These are phyloP conservation scores for Populus davidiana DNA, from an alignment of 345 rosid species.

Conservation along the genomic window DNA sequence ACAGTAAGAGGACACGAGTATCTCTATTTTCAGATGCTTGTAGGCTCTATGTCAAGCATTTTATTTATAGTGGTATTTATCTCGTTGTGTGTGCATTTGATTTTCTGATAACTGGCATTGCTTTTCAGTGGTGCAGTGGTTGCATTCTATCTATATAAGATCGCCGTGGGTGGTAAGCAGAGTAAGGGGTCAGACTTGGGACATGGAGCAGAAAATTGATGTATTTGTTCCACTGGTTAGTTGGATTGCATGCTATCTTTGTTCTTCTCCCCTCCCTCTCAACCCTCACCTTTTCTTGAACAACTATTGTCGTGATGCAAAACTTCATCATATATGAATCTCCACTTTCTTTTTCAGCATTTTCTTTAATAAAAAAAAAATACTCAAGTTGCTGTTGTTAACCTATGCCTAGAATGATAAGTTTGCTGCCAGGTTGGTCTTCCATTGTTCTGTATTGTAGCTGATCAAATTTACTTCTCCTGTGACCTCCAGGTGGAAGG, in stretches of 20 bases:
- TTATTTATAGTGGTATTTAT: neutral
- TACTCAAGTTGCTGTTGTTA: neutral
- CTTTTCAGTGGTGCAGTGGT: conserved; percentile 69
- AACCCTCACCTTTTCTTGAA: neutral
- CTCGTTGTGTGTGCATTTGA: neutral
- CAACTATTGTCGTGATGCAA: neutral
- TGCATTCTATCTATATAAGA: conserved; percentile 65
- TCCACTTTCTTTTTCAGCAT: neutral
- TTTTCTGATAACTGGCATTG: conserved; percentile 8
- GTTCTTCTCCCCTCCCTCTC: neutral
- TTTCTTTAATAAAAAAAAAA: neutral
- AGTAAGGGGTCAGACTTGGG: conserved; percentile 35
- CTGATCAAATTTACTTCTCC: neutral
- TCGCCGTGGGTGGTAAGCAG: conserved; percentile 30
- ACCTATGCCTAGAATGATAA: neutral
- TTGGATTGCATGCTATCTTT: neutral
- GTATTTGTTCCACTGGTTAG: conserved; percentile 15
- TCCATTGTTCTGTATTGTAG: neutral
- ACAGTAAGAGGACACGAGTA: neutral
- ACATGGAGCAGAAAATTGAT: conserved; percentile 41
- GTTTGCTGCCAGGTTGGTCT: neutral
- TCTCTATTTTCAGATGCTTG: neutral
- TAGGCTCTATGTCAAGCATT: neutral
- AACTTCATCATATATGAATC: neutral
- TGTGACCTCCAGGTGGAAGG: neutral